Percentiles rank a stretch among this genome's conserved stretches.
These are phyloP conservation scores for Populus deltoides DNA, from an alignment of 345 rosid species.

Conservation along the genomic window DNA sequence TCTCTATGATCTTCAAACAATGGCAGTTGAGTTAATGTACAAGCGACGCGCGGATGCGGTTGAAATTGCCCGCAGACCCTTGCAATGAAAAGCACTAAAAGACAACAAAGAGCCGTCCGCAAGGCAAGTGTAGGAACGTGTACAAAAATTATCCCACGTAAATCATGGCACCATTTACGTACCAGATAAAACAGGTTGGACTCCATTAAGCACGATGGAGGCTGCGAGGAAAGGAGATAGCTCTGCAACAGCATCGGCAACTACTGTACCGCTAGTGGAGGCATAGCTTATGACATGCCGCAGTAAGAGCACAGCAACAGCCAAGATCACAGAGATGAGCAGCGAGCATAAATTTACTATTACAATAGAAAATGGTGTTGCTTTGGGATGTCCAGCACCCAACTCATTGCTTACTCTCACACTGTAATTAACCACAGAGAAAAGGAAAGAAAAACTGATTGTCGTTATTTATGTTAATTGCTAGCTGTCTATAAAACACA, in stretches of 20 bases:
- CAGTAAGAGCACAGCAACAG: slow-evolving; percentile 33
- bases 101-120: background rate
- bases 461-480: background rate
- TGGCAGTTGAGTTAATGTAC: background rate
- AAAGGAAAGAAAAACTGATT: background rate
- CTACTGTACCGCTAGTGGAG: slow-evolving; percentile 51
- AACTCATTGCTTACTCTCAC: slow-evolving; percentile 70
- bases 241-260: slow-evolving; percentile 50
- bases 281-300: slow-evolving; percentile 54
- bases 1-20: background rate
- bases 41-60: too few species aligned
- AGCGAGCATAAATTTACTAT: slow-evolving; percentile 43
- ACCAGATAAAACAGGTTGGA: slow-evolving; percentile 72
- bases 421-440: slow-evolving; percentile 19
- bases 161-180: background rate
- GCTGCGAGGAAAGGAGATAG: slow-evolving; percentile 52
- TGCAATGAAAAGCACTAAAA: too few species aligned
- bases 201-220: slow-evolving; percentile 46
- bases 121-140: too few species aligned
- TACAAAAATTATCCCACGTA: too few species aligned
- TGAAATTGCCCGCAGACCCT: too few species aligned
- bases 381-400: slow-evolving; percentile 67
- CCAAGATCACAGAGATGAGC: slow-evolving; percentile 38
- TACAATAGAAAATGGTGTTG: slow-evolving; percentile 47
- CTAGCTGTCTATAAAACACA: too few species aligned